phyloP scores from a whole-genome alignment of 1,284 basidiomycete genomes.

The Mycena citricolor region DNA sequence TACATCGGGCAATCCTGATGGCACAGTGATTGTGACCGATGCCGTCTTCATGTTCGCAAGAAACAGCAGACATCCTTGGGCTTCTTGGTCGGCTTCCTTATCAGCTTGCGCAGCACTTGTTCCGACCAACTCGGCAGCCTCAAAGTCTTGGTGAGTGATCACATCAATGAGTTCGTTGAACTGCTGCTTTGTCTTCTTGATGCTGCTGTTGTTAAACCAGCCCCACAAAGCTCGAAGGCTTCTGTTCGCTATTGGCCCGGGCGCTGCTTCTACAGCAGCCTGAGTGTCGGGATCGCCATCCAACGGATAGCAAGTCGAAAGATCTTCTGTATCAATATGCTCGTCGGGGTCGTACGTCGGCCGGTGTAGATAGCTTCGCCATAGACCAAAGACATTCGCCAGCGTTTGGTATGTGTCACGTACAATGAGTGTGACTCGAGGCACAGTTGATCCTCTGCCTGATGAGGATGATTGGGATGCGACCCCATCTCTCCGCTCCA shows the following conservation, averaged over 20 bases:
- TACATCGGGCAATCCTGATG: slow-evolving; percentile 26
- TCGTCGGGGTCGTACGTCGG: slow-evolving; percentile 16
- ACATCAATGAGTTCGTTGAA: slow-evolving; percentile 10
- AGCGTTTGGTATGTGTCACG: slow-evolving; percentile 28
- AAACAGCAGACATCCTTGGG: not conserved
- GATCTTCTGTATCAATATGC: slow-evolving; percentile 2
- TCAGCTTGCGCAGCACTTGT: slow-evolving; percentile 26
- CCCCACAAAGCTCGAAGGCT: no score
- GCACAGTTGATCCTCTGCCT: no score
- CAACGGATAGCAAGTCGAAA: no score
- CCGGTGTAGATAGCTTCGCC: slow-evolving; percentile 25
- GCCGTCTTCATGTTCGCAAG: slow-evolving; percentile 7
- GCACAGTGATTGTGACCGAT: slow-evolving; percentile 29
- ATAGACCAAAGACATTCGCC: slow-evolving; percentile 29
- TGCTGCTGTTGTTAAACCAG: slow-evolving; percentile 16
- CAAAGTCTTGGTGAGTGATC: slow-evolving; percentile 11
- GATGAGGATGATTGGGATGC: no score
- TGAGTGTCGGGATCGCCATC: no score
- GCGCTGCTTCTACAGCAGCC: no score
- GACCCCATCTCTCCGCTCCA: no score
- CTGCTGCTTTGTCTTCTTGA: slow-evolving; percentile 6
- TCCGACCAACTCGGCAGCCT: slow-evolving; percentile 9
- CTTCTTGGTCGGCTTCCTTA: slow-evolving; percentile 3
- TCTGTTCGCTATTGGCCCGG: no score
- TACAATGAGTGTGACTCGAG: slow-evolving; percentile 29